Evolutionary conservation across 148 eudicot species (phyloP), one percentile per base, ranked within the genome.

Genomic region (Drosera capensis): DNA sequence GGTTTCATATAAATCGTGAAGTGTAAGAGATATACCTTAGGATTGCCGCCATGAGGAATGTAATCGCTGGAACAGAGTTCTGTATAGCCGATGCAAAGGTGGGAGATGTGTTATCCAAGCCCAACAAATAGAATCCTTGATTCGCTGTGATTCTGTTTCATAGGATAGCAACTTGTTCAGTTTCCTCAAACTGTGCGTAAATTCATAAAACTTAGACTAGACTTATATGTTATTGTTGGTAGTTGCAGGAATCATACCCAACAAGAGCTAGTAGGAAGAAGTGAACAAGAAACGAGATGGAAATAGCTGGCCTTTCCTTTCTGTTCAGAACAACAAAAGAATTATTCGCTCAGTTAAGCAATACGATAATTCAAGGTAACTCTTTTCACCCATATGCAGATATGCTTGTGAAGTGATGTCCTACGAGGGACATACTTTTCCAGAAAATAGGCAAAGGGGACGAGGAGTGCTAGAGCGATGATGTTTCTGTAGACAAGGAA

Each of bases 1-100:
- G 8, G 30, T 3, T 8, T 13, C 24, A 8, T 0, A 37, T 12
- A 9, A 15, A n/a, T 25, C n/a, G 11, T 20, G 48, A 13, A 23
- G 19, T 13, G 7, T 21, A 7, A 38, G 1, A 26, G 25, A 1
- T 51, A 57, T 74, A 56, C 99, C 99, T 66, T 72, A 92, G 86
- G 14, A 71, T 1, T 14, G 53, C 88, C 14, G 99, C 99, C 99
- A 92, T 85, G 65, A 92, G 83, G 50, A 92, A 92, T 26, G 99
- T 92, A 16, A 92, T 84, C 53, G 99, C 99, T 1, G 99, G 99
- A 26, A 92, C 99, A 3, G 95, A 92, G 58, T 92, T 92, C 55
- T 92, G 99, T 20, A 92, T 87, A 0, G 99, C 95, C 0, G 99
- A 92, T 1, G 99, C 99, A 43, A 92, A 92, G 40, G 99, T 92